phyloP scores from a whole-genome alignment of 2,329 filamentous ascomycete species.

The Paramyrothecium sp. region DNA sequence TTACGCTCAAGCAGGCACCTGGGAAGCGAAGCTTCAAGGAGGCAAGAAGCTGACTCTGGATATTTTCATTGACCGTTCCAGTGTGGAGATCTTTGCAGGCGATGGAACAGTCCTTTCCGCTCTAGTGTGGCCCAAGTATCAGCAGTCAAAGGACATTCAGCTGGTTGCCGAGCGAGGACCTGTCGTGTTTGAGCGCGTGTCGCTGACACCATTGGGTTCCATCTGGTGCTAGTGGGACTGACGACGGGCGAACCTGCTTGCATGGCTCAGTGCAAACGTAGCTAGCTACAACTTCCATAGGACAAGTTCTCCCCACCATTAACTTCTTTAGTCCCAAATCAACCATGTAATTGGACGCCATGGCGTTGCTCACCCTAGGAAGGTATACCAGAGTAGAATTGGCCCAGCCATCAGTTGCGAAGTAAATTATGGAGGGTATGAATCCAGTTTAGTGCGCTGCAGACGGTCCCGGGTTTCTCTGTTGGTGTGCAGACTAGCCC shows the following conservation, averaged over 20 bases:
- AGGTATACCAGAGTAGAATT: neutral
- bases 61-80: constrained; percentile 25
- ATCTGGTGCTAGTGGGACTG: constrained; percentile 14
- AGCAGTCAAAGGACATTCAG: constrained; percentile 21
- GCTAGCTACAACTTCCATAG: neutral
- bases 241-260: neutral
- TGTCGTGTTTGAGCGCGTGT: constrained; percentile 6
- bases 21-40: constrained; percentile 17
- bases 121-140: constrained; percentile 20
- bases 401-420: neutral
- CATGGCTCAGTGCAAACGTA: neutral
- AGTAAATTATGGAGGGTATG: neutral
- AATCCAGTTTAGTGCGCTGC: neutral
- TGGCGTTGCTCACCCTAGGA: neutral
- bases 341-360: neutral
- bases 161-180: constrained; percentile 5
- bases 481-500: neutral
- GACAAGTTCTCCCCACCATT: neutral
- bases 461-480: neutral
- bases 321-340: neutral
- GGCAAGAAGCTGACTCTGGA: constrained; percentile 21
- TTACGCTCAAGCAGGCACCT: constrained; percentile 24
- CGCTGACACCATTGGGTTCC: constrained; percentile 13
- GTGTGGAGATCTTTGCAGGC: constrained; percentile 23
- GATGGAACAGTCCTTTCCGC: constrained; percentile 25